These are phyloP conservation scores for Camelina hispida DNA, from an alignment of 345 rosid genomes.

Conservation along the genomic window DNA sequence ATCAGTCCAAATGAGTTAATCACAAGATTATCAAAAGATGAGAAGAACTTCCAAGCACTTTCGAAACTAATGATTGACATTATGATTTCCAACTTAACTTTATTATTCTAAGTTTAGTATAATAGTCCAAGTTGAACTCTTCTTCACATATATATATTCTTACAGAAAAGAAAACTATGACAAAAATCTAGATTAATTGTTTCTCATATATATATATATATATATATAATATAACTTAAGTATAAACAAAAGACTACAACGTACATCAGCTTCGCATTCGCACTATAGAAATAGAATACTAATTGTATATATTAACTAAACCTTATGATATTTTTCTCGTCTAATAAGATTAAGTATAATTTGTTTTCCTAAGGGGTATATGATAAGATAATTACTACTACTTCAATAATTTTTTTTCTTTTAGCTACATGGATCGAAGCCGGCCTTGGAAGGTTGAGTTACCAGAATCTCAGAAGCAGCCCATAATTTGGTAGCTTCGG, in stretches of 20 bases:
- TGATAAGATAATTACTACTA: constrained; percentile 1
- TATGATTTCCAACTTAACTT: constrained; percentile 34
- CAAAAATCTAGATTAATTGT: neutral
- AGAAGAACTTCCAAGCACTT: constrained; percentile 41
- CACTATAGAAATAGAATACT: constrained; percentile 8
- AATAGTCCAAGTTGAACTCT: constrained; percentile 32
- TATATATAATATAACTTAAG: neutral
- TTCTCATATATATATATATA: neutral
- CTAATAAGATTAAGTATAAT: constrained; percentile 2
- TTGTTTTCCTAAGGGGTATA: constrained; percentile 32
- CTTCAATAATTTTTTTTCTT: neutral
- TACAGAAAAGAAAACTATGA: neutral
- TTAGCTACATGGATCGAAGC: constrained; percentile 49
- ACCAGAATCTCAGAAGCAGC: constrained; percentile 79
- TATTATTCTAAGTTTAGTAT: neutral
- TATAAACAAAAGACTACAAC: constrained; percentile 29
- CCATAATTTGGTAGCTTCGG: constrained; percentile 82
- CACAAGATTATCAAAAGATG: constrained; percentile 24
- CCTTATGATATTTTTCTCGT: constrained; percentile 1
- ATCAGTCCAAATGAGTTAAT: constrained; percentile 44
- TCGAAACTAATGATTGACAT: constrained; percentile 46
- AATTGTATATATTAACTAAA: constrained; percentile 20
- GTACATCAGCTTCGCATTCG: constrained; percentile 23
- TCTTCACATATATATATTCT: neutral
- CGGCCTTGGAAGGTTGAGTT: constrained; percentile 60